Evolutionary conservation across 768 basidiomycete genomes (phyloP).

Genomic region (Rubroboletus pulcherrimus): DNA sequence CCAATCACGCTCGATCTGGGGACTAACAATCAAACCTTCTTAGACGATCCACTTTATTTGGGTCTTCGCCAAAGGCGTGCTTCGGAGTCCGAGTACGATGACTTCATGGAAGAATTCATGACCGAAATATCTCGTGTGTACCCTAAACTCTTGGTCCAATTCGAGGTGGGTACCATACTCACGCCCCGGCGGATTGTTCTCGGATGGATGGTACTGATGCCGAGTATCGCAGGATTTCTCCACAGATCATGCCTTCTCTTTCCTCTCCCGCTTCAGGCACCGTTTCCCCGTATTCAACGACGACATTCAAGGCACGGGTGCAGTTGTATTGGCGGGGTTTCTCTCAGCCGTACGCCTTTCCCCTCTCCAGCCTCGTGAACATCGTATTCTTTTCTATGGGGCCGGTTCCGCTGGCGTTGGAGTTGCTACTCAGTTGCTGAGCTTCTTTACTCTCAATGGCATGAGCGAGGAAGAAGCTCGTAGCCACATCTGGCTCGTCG

Average conservation of each 20-base stretch:
- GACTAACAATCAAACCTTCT: slow-evolving; percentile 75
- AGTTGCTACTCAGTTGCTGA: slow-evolving; percentile 83
- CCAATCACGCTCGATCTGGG: slow-evolving; percentile 88
- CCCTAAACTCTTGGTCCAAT: slow-evolving; percentile 83
- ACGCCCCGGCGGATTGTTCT: neutral
- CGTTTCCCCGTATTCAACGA: slow-evolving; percentile 85
- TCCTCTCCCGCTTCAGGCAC: slow-evolving; percentile 71
- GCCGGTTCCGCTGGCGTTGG: slow-evolving; percentile 92
- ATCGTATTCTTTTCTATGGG: slow-evolving; percentile 89
- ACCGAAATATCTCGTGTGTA: slow-evolving; percentile 66
- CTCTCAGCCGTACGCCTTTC: slow-evolving; percentile 81
- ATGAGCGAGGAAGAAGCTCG: slow-evolving; percentile 75
- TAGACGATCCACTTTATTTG: slow-evolving; percentile 87
- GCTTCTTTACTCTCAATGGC: slow-evolving; percentile 84
- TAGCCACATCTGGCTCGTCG: slow-evolving; percentile 74
- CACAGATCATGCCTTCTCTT: slow-evolving; percentile 86
- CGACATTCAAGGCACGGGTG: slow-evolving; percentile 89
- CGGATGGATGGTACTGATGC: neutral
- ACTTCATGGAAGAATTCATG: slow-evolving; percentile 95
- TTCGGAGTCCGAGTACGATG: slow-evolving; percentile 60
- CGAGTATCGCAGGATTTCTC: slow-evolving; percentile 67
- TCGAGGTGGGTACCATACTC: slow-evolving; percentile 50
- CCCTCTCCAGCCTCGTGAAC: slow-evolving; percentile 59
- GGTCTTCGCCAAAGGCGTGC: slow-evolving; percentile 73
- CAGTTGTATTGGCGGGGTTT: slow-evolving; percentile 88